Conservation (phyloP, 352 stramenopile genomes). For the Pythium dissimile region DNA sequence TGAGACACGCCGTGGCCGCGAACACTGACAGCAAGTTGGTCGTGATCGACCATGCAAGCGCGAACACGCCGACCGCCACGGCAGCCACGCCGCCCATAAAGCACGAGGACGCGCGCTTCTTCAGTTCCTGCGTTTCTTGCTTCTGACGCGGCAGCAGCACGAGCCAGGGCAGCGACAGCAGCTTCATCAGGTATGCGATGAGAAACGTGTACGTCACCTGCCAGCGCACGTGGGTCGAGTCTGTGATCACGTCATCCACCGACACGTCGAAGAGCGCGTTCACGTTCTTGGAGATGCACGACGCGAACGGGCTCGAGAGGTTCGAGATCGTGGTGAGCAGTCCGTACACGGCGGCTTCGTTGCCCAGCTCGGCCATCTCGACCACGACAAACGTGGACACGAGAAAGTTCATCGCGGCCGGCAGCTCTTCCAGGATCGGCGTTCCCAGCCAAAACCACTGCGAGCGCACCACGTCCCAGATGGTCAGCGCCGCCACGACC, state of each 20-base stretch:
- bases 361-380: conserved; percentile 37
- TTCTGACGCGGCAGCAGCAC: conserved; percentile 57
- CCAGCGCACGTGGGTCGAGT: conserved; percentile 28
- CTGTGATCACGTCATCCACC: conserved; percentile 28
- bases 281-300: conserved; percentile 34
- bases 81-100: conserved; percentile 33
- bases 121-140: conserved; percentile 45
- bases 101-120: conserved; percentile 28
- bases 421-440: conserved; percentile 33
- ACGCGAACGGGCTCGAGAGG: conserved; percentile 29
- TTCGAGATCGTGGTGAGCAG: conserved; percentile 41
- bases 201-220: conserved; percentile 33
- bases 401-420: conserved; percentile 32
- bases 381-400: conserved; percentile 39
- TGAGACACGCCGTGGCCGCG: conserved; percentile 43
- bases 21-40: conserved; percentile 66
- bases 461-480: conserved; percentile 37
- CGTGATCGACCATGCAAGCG: conserved; percentile 48
- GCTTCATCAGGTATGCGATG: conserved; percentile 38
- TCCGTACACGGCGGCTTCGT: conserved; percentile 36
- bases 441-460: conserved; percentile 42
- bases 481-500: conserved; percentile 25
- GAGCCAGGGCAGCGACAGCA: conserved; percentile 45
- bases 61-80: conserved; percentile 36
- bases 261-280: conserved; percentile 35